Base-by-base conservation (phyloP, 345 rosid genomes). In the Rhizophora apiculata region DNA sequence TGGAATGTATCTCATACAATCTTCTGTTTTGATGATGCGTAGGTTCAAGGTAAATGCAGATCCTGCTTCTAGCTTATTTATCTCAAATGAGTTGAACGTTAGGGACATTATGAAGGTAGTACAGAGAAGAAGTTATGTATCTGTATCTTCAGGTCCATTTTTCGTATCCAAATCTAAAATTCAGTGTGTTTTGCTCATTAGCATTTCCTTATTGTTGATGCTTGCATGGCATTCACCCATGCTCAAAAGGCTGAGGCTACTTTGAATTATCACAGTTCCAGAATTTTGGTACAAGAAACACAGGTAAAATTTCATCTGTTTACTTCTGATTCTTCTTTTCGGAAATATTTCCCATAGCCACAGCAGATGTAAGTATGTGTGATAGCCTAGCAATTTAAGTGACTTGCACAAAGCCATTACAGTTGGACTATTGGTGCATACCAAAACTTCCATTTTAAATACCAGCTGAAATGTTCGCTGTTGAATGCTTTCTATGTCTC, bases 151-250 rank as follows among this genome's bases (percentile, higher is more conserved):
- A 32, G 3, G 72, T 53, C 58, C 11, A 58, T 63, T 61, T 66
- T 39, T 31, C 19, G 19, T 49, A 43, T 74, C 39, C 56, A 67
- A 65, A 76, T 69, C 68, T 80, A 76, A 74, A 68, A 24, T 56
- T 74, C 30, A 8, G 26, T 48, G 18, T 43, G 27, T 68, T 61
- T 61, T 80, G 64, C 74, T 80, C 60, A 75, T 76, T 77, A 90
- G 97, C 74, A 70, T 62, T 87, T 87, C 67, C 89, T 88, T 54
- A 90, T 76, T 72, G 81, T 80, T 85, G 83, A 84, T 76, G 84
- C 88, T 70, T 81, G 84, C 73, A 31, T 63, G 46, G 94, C 96
- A 39, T 89, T 89, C 65, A 75, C 80, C 15, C 85, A 75, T 72
- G 80, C 85, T 75, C 83, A 90, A 57, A 74, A 74, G 27, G 67